A percentile compares a stretch with the other conserved stretches of the same genome.
Evolutionary conservation across 1,284 basidiomycete genomes (phyloP).

Genomic region (Fomitopsis schrenkii): DNA sequence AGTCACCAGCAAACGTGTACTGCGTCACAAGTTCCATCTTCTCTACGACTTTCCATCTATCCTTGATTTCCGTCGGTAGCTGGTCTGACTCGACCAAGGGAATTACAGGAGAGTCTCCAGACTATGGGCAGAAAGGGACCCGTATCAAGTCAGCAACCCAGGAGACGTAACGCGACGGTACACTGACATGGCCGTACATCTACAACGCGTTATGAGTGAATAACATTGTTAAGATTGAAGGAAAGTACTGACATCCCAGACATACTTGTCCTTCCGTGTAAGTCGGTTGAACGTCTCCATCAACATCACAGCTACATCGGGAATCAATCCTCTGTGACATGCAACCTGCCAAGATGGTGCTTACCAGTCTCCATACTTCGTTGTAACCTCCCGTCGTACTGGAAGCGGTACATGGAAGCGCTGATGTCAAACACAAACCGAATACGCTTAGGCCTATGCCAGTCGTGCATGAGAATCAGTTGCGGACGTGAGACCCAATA

Average conservation of each 20-base stretch:
- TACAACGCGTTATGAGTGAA: conserved; percentile 20
- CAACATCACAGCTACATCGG: conserved; percentile 52
- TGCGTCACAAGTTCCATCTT: conserved; percentile 67
- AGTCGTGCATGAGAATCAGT: background rate
- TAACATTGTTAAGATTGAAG: background rate
- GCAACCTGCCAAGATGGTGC: background rate
- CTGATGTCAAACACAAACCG: conserved; percentile 68
- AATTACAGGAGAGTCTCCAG: conserved; percentile 58
- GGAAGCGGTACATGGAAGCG: conserved; percentile 73
- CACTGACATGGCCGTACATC: conserved; percentile 62
- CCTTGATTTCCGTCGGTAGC: conserved; percentile 45
- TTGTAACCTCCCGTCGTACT: conserved; percentile 61
- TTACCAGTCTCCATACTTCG: conserved; percentile 62
- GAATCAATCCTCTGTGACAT: background rate
- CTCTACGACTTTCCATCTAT: conserved; percentile 62
- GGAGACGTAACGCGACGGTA: too few species aligned
- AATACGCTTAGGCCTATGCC: conserved; percentile 55
- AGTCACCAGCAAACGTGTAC: conserved; percentile 64
- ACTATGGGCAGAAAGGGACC: conserved; percentile 31
- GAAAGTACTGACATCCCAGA: conserved; percentile 56
- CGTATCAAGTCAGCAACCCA: too few species aligned
- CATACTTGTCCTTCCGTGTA: conserved; percentile 62
- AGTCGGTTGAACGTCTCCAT: conserved; percentile 66
- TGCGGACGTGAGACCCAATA: background rate
- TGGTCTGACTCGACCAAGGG: conserved; percentile 45